Percentiles rank a stretch among this genome's conserved stretches.
Evolutionary conservation across 176 grass and related monocot genomes (phyloP).

Genomic region (Zizania latifolia): DNA sequence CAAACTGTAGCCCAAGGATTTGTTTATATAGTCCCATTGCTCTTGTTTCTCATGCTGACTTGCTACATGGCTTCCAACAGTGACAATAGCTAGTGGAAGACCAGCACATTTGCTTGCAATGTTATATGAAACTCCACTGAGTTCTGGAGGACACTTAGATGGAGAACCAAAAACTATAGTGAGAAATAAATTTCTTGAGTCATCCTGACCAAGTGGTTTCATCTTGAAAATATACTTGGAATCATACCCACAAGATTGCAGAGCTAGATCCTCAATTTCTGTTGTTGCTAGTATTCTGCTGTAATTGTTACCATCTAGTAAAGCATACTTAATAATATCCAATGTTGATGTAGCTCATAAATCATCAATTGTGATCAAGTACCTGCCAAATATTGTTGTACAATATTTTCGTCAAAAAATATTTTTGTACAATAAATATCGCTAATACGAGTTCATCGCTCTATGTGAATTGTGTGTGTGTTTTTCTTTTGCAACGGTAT

Average conservation of each 20-base stretch:
- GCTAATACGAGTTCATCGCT: not conserved
- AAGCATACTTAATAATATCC: slow-evolving; percentile 7
- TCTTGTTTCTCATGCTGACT: not conserved
- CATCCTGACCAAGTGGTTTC: not conserved
- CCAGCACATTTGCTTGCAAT: slow-evolving; percentile 26
- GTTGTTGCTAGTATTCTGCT: slow-evolving; percentile 21
- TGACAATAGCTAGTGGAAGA: slow-evolving; percentile 15
- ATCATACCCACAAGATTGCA: slow-evolving; percentile 19
- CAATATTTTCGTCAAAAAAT: not conserved
- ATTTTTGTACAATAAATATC: not conserved
- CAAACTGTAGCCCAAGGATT: slow-evolving; percentile 5
- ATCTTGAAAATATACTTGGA: slow-evolving; percentile 6
- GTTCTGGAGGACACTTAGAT: slow-evolving; percentile 2
- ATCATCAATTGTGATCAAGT: slow-evolving; percentile 34
- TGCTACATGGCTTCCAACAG: not conserved
- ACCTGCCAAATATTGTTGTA: slow-evolving; percentile 17
- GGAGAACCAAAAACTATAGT: not conserved
- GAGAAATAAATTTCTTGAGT: slow-evolving; percentile 28
- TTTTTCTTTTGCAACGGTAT: no score
- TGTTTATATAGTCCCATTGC: slow-evolving; percentile 6
- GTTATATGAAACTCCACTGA: not conserved
- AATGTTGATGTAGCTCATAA: slow-evolving; percentile 6
- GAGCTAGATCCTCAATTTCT: slow-evolving; percentile 31
- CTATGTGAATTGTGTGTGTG: not conserved
- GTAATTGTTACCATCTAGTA: not conserved